A percentile compares a stretch with the other conserved stretches of the same genome.
Evolutionary conservation across 1,284 basidiomycete species (phyloP).

Genomic region (Leccinum cinnamomeum): DNA sequence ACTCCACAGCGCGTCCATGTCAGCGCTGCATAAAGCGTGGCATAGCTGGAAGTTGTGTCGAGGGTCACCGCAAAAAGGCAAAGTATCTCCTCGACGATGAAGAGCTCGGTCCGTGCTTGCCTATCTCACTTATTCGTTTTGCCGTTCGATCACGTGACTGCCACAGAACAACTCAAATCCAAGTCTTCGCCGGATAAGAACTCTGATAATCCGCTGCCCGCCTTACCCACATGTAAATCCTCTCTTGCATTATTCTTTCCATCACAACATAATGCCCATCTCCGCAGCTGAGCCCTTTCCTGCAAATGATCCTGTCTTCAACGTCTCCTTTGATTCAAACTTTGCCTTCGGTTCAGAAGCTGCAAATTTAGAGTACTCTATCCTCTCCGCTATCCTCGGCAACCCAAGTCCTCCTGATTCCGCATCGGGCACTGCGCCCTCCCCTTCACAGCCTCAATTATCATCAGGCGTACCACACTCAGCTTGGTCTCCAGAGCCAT

Average conservation of each 20-base stretch:
- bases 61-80: conserved; percentile 96
- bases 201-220: conserved; percentile 28
- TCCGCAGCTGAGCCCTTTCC: conserved; percentile 48
- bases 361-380: conserved; percentile 89
- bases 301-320: conserved; percentile 61
- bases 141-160: conserved; percentile 40
- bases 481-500: conserved; percentile 45
- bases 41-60: conserved; percentile 84
- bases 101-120: conserved; percentile 69
- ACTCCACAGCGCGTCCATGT: conserved; percentile 81
- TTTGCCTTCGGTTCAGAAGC: conserved; percentile 82
- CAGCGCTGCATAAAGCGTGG: conserved; percentile 94
- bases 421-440: conserved; percentile 43
- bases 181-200: conserved; percentile 27
- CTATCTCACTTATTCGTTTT: conserved; percentile 24
- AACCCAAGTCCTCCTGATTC: conserved; percentile 66
- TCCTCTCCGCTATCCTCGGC: conserved; percentile 87
- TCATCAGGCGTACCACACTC: conserved; percentile 41
- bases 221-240: conserved; percentile 34
- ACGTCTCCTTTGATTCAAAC: conserved; percentile 59
- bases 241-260: neutral
- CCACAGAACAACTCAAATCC: conserved; percentile 60
- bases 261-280: conserved; percentile 6
- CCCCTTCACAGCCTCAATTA: conserved; percentile 41
- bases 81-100: conserved; percentile 95